Evolutionary conservation across 768 basidiomycete genomes (phyloP).

Genomic region (Trametopsis cervina): DNA sequence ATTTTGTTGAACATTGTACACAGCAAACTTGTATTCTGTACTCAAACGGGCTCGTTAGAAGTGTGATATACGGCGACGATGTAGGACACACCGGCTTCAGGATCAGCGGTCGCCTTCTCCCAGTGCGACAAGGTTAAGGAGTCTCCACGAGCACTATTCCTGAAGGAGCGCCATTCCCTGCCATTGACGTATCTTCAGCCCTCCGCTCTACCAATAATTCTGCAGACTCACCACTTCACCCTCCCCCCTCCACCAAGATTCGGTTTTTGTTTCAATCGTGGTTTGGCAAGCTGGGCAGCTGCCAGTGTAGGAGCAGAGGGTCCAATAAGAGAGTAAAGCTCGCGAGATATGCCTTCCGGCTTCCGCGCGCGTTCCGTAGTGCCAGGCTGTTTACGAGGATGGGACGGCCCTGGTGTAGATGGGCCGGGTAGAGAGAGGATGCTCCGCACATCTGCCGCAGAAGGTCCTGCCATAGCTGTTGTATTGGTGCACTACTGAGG

Average conservation of each 20-base stretch:
- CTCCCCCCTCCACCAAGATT: slow-evolving; percentile 56
- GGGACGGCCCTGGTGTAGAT: slow-evolving; percentile 37
- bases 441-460: slow-evolving; percentile 79
- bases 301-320: slow-evolving; percentile 83
- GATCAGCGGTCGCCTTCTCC: slow-evolving; percentile 57
- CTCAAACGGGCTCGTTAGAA: background rate
- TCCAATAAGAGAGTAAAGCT: slow-evolving; percentile 93
- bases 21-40: slow-evolving; percentile 76
- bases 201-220: background rate
- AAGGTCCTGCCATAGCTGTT: slow-evolving; percentile 46
- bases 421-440: slow-evolving; percentile 57
- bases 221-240: slow-evolving; percentile 58
- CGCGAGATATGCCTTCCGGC: slow-evolving; percentile 88
- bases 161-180: slow-evolving; percentile 76
- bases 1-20: slow-evolving; percentile 68
- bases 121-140: slow-evolving; percentile 75
- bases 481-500: background rate
- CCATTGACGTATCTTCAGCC: background rate
- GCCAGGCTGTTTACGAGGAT: slow-evolving; percentile 35
- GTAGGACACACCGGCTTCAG: slow-evolving; percentile 41
- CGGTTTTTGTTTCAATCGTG: slow-evolving; percentile 82
- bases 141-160: slow-evolving; percentile 64
- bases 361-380: slow-evolving; percentile 42
- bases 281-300: slow-evolving; percentile 63
- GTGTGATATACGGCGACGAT: background rate